Evolutionary conservation across 2,329 filamentous ascomycete genomes (phyloP).

Genomic region (Ascosphaera apis): DNA sequence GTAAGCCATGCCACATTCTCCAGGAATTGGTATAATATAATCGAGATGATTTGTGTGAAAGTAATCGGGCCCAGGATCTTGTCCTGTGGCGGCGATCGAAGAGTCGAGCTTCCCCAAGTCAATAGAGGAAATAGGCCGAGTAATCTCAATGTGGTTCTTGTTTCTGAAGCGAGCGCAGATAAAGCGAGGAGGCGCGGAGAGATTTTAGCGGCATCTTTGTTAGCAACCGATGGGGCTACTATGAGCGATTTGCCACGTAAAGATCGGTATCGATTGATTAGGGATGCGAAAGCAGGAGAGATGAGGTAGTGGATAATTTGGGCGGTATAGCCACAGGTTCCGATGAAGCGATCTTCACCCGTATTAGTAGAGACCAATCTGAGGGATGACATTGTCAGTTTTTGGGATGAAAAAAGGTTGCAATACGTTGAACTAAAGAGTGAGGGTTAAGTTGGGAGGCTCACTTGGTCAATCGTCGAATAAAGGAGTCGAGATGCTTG

Average conservation of each 20-base stretch:
- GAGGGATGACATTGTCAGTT: constrained; percentile 20
- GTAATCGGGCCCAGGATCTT: constrained; percentile 29
- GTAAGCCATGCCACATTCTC: constrained; percentile 69
- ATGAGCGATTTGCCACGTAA: not conserved
- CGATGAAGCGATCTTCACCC: constrained; percentile 47
- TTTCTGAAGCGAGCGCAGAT: constrained; percentile 25
- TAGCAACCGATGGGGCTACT: not conserved
- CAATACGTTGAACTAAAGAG: not conserved
- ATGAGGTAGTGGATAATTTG: constrained; percentile 38
- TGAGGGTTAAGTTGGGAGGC: constrained; percentile 4
- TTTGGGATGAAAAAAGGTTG: not conserved
- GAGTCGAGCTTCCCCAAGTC: constrained; percentile 47
- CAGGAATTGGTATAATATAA: constrained; percentile 48
- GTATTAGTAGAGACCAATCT: constrained; percentile 44
- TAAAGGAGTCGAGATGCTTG: constrained; percentile 3
- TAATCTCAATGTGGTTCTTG: constrained; percentile 30
- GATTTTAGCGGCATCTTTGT: not conserved
- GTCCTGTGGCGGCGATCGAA: constrained; percentile 23
- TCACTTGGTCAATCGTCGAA: constrained; percentile 4
- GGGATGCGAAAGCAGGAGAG: constrained; percentile 11
- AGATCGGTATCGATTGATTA: not conserved
- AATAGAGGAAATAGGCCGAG: constrained; percentile 50
- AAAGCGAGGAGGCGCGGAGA: constrained; percentile 27
- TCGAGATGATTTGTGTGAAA: constrained; percentile 43
- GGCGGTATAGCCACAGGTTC: constrained; percentile 44